These are phyloP conservation scores for Phytophthora agathidicida DNA, from an alignment of 352 stramenopile species.

Conservation along the genomic window DNA sequence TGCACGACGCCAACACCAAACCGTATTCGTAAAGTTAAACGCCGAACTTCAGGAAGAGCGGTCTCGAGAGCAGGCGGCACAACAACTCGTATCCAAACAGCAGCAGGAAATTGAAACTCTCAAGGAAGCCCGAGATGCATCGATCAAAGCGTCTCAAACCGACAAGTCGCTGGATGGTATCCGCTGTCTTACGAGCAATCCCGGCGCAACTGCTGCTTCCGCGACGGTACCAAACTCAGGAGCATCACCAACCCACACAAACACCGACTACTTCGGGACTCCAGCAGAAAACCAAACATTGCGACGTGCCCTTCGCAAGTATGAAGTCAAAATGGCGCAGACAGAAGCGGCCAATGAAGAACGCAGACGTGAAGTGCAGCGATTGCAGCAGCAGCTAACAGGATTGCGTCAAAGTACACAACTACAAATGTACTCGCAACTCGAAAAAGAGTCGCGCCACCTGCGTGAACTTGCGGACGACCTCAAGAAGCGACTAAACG, in stretches of 20 bases:
- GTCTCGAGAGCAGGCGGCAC: conserved; percentile 4
- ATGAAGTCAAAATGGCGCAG: conserved; percentile 52
- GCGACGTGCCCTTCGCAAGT: conserved; percentile 56
- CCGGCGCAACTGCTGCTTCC: background rate
- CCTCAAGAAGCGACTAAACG: conserved; percentile 27
- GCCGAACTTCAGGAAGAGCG: conserved; percentile 22
- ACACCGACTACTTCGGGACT: conserved; percentile 31
- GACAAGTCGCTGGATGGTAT: conserved; percentile 17
- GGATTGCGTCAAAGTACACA: conserved; percentile 58
- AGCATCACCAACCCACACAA: conserved; percentile 15
- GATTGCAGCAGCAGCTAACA: conserved; percentile 61
- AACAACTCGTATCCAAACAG: conserved; percentile 22
- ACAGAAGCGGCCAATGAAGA: conserved; percentile 52
- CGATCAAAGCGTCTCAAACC: conserved; percentile 12
- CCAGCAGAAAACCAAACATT: conserved; percentile 62
- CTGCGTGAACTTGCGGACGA: conserved; percentile 36
- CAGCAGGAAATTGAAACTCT: conserved; percentile 23
- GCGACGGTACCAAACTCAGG: background rate
- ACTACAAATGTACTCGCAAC: conserved; percentile 46
- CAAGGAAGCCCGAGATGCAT: conserved; percentile 18
- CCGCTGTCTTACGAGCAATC: background rate
- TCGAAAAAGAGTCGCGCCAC: conserved; percentile 60
- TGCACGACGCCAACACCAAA: conserved; percentile 40
- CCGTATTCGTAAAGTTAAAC: conserved; percentile 36
- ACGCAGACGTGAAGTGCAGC: conserved; percentile 41